These are phyloP conservation scores for Prunus mongolica DNA, from an alignment of 306 rosid species.

Conservation along the genomic window DNA sequence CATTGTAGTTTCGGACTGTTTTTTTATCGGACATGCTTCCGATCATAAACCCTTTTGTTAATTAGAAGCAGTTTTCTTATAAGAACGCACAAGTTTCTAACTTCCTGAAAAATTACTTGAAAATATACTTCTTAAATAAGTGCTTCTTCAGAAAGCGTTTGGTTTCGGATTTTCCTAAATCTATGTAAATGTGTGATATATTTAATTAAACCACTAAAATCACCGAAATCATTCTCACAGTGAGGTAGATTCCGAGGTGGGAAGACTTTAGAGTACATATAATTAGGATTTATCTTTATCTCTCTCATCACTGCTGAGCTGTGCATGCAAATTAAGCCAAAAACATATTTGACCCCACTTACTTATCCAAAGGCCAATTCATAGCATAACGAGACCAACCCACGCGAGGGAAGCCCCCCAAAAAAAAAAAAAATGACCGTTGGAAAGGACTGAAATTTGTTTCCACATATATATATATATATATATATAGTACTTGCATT, in stretches of 20 bases:
- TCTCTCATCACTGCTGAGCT: neutral
- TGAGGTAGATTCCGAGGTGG: neutral
- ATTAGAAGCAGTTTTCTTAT: too few species aligned
- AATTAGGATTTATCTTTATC: neutral
- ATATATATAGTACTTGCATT: neutral
- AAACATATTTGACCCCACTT: neutral
- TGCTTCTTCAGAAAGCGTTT: too few species aligned
- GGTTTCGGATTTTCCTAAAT: too few species aligned
- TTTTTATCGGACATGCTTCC: too few species aligned
- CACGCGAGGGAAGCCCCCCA: neutral
- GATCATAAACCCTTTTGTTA: too few species aligned
- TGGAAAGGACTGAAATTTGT: slow-evolving; percentile 18
- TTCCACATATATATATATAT: neutral
- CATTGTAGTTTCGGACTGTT: neutral
- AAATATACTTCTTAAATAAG: too few species aligned
- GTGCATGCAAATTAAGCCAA: neutral
- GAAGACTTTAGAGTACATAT: neutral
- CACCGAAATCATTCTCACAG: neutral
- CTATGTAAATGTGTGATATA: too few species aligned
- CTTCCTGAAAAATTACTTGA: too few species aligned
- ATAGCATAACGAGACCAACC: neutral
- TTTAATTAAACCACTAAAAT: neutral
- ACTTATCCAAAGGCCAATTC: neutral
- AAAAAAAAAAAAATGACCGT: slow-evolving; percentile 52
- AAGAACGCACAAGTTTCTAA: too few species aligned